Percentiles rank a stretch among this genome's conserved stretches.
phyloP scores from a whole-genome alignment of 1,139 yeast genomes.

The Pichia sp. region DNA sequence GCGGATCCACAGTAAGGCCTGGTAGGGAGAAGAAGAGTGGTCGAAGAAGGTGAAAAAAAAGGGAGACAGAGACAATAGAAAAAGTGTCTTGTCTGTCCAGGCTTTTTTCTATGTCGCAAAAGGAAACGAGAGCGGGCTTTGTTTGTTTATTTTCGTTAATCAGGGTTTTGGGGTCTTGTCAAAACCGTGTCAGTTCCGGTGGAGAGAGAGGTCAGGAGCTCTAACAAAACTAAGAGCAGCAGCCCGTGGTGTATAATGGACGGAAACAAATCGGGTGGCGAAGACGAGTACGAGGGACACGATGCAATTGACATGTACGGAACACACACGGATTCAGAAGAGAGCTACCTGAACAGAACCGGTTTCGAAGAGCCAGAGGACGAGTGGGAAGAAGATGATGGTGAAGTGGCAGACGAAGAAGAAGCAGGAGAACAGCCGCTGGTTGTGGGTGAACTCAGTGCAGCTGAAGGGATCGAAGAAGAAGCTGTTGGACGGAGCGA shows the following conservation, averaged over 20 bases:
- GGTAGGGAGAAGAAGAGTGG: background rate
- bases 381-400: background rate
- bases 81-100: background rate
- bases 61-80: background rate
- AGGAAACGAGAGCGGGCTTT: background rate
- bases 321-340: background rate
- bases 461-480: too few species aligned
- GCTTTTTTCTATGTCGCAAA: background rate
- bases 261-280: background rate
- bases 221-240: background rate
- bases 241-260: background rate
- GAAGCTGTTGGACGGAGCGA: background rate
- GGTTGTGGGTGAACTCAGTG: too few species aligned
- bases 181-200: background rate
- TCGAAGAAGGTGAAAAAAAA: background rate
- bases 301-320: slow-evolving; percentile 6
- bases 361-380: background rate
- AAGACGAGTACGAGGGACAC: background rate
- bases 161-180: background rate
- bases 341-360: background rate
- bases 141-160: background rate
- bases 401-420: background rate
- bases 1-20: too few species aligned
- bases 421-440: background rate
- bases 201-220: background rate